Conservation (phyloP, 768 basidiomycete species). For the Mycena belliarum region DNA sequence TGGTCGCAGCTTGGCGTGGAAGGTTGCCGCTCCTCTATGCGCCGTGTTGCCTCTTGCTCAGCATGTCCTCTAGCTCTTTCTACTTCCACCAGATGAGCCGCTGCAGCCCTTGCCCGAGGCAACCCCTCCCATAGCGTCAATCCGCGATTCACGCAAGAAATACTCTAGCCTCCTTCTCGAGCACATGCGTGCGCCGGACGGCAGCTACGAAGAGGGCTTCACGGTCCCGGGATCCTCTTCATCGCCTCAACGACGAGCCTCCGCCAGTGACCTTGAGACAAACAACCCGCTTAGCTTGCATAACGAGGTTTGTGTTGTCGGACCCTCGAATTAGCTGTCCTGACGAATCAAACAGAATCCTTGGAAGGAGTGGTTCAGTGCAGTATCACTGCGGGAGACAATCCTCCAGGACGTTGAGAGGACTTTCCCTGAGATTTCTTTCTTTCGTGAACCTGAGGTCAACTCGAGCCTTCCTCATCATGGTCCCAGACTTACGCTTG, state of each 20-base stretch:
- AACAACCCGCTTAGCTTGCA: constrained; percentile 85
- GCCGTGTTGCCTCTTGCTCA: constrained; percentile 10
- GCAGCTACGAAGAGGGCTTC: constrained; percentile 74
- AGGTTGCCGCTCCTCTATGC: constrained; percentile 44
- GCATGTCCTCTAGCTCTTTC: constrained; percentile 56
- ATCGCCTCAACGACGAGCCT: constrained; percentile 32
- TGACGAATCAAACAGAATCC: constrained; percentile 62
- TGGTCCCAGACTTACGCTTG: neutral
- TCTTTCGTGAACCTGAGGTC: constrained; percentile 72
- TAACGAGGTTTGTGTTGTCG: constrained; percentile 52
- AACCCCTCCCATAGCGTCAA: constrained; percentile 38
- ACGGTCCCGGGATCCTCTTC: constrained; percentile 50
- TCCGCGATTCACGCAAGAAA: constrained; percentile 52
- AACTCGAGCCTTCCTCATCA: neutral
- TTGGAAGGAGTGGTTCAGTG: constrained; percentile 92
- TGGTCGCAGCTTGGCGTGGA: constrained; percentile 87
- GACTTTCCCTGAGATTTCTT: constrained; percentile 97
- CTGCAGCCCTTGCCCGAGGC: constrained; percentile 45
- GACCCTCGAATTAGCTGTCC: neutral
- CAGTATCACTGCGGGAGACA: constrained; percentile 84
- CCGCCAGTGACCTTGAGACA: constrained; percentile 53
- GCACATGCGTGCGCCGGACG: constrained; percentile 84
- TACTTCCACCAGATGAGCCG: constrained; percentile 65
- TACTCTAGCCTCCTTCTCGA: constrained; percentile 63
- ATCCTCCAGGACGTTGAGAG: constrained; percentile 95